Percentiles rank a stretch among this genome's conserved stretches.
Evolutionary conservation across 495 filamentous ascomycete species (phyloP).

Genomic region (Talaromyces thailandensis): DNA sequence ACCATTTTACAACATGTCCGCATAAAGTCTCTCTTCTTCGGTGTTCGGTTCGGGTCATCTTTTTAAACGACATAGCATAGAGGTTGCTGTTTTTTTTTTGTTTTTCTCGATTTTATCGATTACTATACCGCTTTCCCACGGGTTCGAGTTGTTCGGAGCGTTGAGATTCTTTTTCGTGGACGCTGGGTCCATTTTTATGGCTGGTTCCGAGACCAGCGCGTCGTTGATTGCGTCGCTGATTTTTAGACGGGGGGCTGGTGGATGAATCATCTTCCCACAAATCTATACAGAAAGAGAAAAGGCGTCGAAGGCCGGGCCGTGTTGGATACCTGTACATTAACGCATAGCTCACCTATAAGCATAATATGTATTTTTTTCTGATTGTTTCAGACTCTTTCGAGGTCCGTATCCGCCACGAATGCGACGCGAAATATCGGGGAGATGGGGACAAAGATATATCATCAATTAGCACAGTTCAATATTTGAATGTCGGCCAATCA

Average conservation of each 20-base stretch:
- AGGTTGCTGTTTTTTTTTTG: slow-evolving; percentile 22
- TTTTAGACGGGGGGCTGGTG: background rate
- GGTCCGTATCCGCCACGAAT: background rate
- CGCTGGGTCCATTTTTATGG: background rate
- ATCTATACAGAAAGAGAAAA: background rate
- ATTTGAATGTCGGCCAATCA: no score
- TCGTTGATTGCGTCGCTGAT: background rate
- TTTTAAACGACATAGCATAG: slow-evolving; percentile 35
- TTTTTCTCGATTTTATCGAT: background rate
- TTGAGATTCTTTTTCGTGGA: background rate
- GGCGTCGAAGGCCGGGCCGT: background rate
- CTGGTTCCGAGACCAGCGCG: background rate
- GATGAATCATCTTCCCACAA: background rate
- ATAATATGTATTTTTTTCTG: background rate
- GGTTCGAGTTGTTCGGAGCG: background rate
- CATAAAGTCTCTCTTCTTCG: slow-evolving; percentile 36
- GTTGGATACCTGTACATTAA: slow-evolving; percentile 1
- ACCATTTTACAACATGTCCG: slow-evolving; percentile 16
- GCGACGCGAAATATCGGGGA: background rate
- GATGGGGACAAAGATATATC: background rate
- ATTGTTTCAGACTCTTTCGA: background rate
- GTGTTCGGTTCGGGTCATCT: slow-evolving; percentile 33
- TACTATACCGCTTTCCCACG: background rate
- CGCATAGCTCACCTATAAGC: background rate
- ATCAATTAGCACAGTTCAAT: background rate